Base-by-base conservation (phyloP, 345 rosid genomes). In the Punica granatum region DNA sequence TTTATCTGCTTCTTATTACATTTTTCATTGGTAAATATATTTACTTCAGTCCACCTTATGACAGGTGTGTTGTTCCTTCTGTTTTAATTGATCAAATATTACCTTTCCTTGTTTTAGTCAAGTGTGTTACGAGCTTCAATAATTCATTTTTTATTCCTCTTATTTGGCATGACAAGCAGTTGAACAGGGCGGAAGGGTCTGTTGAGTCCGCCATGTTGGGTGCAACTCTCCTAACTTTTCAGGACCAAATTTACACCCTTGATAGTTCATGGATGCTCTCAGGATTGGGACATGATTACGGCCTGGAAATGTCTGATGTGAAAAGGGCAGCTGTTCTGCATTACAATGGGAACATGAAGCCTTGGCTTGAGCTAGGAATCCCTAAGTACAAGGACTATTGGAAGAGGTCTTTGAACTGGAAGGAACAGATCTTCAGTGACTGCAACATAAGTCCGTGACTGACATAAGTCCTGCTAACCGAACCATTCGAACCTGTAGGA, bases 281-380 rank as follows among this genome's bases (percentile, higher is more conserved):
- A 19, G 72, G 72, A 26, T 42, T 69, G 31, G 72, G 72, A 46
- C 72, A 69, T 60, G 62, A 69, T 43, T 60, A 60, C 41, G 58
- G 41, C 37, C 56, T 69, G 19, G 36, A 61, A 42, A 31, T 26
- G 13, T 35, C 60, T n/a, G 21, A 59, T 43, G 16, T 61, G 21
- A 42, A 51, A n/a, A 69, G 32, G 37, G 72, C 72, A 6, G 66
- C 66, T 26, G 72, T 69, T 23, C 41, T 69, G 13, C 72, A 60
- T 31, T 69, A 69, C 44, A 69, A 60, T 69, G 72, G 72, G 35
- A 61, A 60, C 30, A 43, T 69, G 72, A 69, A 69, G 46, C 72
- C 66, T n/a, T 69, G 72, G 72, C 72, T 69, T 16, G 66, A 69
- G 42, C 66, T 69, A 30, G 72, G 65, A n/a, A 69, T 69, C 25